phyloP scores from a whole-genome alignment of 2,329 filamentous ascomycete genomes.

The Lecanicillium sp. region DNA sequence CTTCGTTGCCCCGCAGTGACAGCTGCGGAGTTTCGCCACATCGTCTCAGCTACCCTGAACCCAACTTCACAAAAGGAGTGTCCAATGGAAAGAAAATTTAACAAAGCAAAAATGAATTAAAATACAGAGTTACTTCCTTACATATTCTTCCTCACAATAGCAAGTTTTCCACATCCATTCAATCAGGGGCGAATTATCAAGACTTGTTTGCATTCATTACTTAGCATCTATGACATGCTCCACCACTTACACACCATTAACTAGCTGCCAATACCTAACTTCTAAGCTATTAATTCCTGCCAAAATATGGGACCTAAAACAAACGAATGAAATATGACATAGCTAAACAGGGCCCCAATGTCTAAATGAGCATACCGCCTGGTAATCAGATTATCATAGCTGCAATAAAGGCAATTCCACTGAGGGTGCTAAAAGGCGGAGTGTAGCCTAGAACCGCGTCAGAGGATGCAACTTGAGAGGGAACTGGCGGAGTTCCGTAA shows the following conservation, averaged over 20 bases:
- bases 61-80: too few relatives aligned
- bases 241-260: conserved; percentile 5
- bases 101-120: too few relatives aligned
- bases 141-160: too few relatives aligned
- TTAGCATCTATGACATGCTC: conserved; percentile 7
- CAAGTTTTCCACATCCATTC: too few relatives aligned
- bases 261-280: conserved; percentile 6
- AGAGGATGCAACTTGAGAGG: conserved; percentile 20
- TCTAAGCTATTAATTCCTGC: conserved; percentile 9
- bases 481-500: conserved; percentile 14
- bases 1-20: too few relatives aligned
- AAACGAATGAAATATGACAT: conserved; percentile 9
- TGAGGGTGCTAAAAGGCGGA: conserved; percentile 14
- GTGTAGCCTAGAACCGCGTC: conserved; percentile 15
- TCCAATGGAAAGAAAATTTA: too few relatives aligned
- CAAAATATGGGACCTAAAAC: conserved; percentile 11
- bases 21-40: too few relatives aligned
- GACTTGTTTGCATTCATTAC: conserved; percentile 4
- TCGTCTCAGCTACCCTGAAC: too few relatives aligned
- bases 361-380: conserved; percentile 2
- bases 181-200: too few relatives aligned
- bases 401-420: conserved; percentile 18
- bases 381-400: conserved; percentile 16
- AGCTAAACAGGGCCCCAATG: conserved; percentile 10
- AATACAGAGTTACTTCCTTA: too few relatives aligned